Evolutionary conservation across 1,284 basidiomycete species (phyloP), one percentile per base, ranked within the genome.

Genomic region (Boletus semigastroideus): DNA sequence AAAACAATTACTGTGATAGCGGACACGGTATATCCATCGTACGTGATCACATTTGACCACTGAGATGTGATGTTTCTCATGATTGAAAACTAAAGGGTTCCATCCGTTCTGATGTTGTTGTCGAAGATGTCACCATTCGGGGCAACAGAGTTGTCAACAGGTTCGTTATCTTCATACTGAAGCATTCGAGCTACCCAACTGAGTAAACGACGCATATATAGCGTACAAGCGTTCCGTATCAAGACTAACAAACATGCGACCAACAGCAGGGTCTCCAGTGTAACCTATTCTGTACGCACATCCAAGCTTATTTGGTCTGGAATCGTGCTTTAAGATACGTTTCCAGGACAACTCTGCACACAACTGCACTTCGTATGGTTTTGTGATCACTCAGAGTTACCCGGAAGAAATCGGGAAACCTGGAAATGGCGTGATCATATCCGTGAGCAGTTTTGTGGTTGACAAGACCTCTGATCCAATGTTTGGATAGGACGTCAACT

Each of bases 1-100:
- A 73, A 48, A 63, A 77, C 25, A 83, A 81, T 61, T 74, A 71
- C 19, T 86, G 84, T 64, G 68, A 70, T 2, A 72, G 74, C 13
- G 82, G 84, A 5, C 84, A 86, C 52, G 83, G 84, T 31, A 77
- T 83, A 52, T 83, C 80, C 5, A 73, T 86, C 25, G 76, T 77
- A 53, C 47, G 71, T 54, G 4, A 13, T 40, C 37, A n/a, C 33
- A 4, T 22, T 6, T 14, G 12, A 10, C 8, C 20, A 27, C 16
- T 8, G 5, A 20, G 38, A 34, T 22, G 27, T 16, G 5, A 16
- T 1, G 4, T 28, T 28, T 22, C 37, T 38, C 53, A 49, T 36
- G 4, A 6, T 30, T 7, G 14, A 8, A 52, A 40, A 48, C 12
- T 20, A 13, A 36, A 78, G 78, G 83, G 83, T 20, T 84, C 82